phyloP scores from a whole-genome alignment of 306 rosid genomes.

The Boehmeria nivea region DNA sequence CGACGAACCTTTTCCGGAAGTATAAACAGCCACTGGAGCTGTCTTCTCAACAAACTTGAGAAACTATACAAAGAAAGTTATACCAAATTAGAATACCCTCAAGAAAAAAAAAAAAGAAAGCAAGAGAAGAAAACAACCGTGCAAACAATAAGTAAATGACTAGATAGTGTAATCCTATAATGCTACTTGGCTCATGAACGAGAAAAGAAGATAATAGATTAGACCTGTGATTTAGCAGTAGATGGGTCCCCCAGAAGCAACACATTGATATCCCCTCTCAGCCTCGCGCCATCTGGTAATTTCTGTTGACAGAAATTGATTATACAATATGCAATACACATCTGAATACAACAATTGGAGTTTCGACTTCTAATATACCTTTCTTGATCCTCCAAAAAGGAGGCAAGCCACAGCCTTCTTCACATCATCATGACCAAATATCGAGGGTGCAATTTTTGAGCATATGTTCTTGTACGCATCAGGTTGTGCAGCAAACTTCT shows the following conservation, averaged over 20 bases:
- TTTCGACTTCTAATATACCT: conserved; percentile 37
- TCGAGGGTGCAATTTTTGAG: conserved; percentile 90
- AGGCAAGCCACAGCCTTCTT: conserved; percentile 95
- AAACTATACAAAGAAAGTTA: conserved; percentile 56
- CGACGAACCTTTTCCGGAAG: conserved; percentile 98
- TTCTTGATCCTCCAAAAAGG: conserved; percentile 92
- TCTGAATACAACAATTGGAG: neutral
- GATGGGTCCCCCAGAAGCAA: conserved; percentile 99
- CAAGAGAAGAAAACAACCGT: conserved; percentile 13
- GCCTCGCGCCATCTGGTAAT: conserved; percentile 94
- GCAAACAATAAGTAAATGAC: conserved; percentile 3
- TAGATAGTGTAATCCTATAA: conserved; percentile 2
- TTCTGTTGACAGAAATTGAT: conserved; percentile 42
- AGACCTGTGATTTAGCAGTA: conserved; percentile 95
- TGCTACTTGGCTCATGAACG: conserved; percentile 10
- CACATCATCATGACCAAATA: conserved; percentile 90
- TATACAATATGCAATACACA: conserved; percentile 12
- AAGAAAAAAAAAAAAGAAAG: too few relatives aligned
- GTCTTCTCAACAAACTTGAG: conserved; percentile 98
- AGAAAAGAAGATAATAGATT: conserved; percentile 4
- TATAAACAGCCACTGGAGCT: conserved; percentile 93
- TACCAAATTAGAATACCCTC: conserved; percentile 23
- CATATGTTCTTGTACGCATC: conserved; percentile 78
- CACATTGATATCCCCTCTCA: conserved; percentile 95
- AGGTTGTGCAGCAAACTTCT: conserved; percentile 77